Conservation (phyloP, 441 rosid species). For the Mallotus repandus region DNA sequence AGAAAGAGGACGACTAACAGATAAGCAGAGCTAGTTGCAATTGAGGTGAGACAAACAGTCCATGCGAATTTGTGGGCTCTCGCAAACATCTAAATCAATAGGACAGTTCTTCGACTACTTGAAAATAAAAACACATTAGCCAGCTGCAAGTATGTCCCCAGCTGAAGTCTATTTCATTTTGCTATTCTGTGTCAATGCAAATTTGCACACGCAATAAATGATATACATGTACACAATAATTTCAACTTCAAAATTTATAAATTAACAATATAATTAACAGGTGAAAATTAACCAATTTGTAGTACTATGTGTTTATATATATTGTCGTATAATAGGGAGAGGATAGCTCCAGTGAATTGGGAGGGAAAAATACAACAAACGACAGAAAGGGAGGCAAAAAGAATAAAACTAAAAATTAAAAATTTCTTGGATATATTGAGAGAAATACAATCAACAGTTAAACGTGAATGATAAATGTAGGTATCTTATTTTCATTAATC, state of each 20-base stretch:
- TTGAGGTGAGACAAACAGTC: not conserved
- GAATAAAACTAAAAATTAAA: not conserved
- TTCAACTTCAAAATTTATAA: too few species aligned
- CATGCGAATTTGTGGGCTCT: conserved; percentile 9
- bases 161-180: not conserved
- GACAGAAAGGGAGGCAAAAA: not conserved
- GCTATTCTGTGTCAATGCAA: too few species aligned
- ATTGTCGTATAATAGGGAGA: too few species aligned
- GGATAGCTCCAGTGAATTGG: not conserved
- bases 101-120: not conserved
- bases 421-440: too few species aligned
- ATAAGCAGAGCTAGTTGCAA: not conserved
- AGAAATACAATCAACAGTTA: too few species aligned
- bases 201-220: too few species aligned
- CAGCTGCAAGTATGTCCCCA: conserved; percentile 1
- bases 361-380: not conserved
- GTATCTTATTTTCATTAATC: too few species aligned
- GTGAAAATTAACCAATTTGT: too few species aligned
- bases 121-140: not conserved
- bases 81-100: not conserved
- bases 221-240: too few species aligned
- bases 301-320: too few species aligned
- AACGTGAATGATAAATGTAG: not conserved
- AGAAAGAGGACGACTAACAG: too few species aligned
- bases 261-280: too few species aligned